A percentile compares a stretch with the other conserved stretches of the same genome.
phyloP scores from a whole-genome alignment of 768 basidiomycete species.

The Lactarius sp. region DNA sequence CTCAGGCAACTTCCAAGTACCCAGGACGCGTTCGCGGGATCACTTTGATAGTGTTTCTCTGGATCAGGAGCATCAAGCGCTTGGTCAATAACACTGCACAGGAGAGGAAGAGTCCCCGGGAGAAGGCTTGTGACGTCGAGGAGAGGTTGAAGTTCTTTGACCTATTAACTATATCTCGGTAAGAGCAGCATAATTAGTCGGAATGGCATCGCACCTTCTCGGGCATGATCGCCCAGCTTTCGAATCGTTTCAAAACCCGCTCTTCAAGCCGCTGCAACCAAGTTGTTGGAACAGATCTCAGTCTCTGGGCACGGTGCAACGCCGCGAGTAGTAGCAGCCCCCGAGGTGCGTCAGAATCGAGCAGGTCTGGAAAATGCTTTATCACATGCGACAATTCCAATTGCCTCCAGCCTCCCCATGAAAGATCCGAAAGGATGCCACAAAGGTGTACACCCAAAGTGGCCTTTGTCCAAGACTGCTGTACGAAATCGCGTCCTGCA shows the following conservation, averaged over 20 bases:
- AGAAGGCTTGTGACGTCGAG: constrained; percentile 50
- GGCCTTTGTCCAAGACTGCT: constrained; percentile 40
- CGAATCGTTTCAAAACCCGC: constrained; percentile 44
- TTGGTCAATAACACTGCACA: constrained; percentile 44
- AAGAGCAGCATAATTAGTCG: not conserved
- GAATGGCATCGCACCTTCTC: constrained; percentile 37
- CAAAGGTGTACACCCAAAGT: constrained; percentile 51
- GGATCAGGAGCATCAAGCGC: constrained; percentile 34
- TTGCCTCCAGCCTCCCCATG: constrained; percentile 76
- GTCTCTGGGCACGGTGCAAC: constrained; percentile 43
- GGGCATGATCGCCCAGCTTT: constrained; percentile 37
- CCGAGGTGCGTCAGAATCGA: constrained; percentile 40
- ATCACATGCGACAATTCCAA: constrained; percentile 57
- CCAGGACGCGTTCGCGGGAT: constrained; percentile 45
- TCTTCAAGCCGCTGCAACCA: constrained; percentile 53
- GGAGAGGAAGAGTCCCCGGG: constrained; percentile 38
- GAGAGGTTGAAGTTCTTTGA: constrained; percentile 49
- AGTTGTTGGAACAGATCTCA: constrained; percentile 53
- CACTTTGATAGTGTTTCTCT: constrained; percentile 30
- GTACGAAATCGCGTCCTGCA: constrained; percentile 51
- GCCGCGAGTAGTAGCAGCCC: constrained; percentile 48
- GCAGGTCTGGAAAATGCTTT: constrained; percentile 44
- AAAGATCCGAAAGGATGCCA: constrained; percentile 56
- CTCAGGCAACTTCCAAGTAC: constrained; percentile 57
- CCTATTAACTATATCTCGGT: constrained; percentile 32